These are phyloP conservation scores for Fraxinus angustifolia DNA, from an alignment of 305 asterid genomes.

Conservation along the genomic window DNA sequence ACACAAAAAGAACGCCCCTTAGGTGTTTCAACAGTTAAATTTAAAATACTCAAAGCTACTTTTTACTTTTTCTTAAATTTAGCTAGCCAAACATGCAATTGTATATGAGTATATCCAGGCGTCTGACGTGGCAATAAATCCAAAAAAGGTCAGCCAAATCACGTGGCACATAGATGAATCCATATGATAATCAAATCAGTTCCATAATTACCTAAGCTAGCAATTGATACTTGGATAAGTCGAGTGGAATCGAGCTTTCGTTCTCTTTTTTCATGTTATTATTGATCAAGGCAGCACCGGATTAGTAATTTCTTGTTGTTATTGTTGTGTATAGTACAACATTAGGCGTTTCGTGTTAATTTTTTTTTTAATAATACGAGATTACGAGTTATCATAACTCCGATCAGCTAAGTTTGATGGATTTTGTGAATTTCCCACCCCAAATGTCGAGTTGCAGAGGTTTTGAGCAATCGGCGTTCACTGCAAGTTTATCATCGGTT, in stretches of 20 bases:
- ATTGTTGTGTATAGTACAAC: background rate
- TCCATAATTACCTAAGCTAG: background rate
- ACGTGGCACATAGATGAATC: constrained; percentile 25
- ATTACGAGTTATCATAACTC: background rate
- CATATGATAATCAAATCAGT: background rate
- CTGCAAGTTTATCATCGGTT: constrained; percentile 16
- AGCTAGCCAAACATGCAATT: background rate
- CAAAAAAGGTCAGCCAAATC: constrained; percentile 23
- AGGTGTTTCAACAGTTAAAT: too few relatives aligned
- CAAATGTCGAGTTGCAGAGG: constrained; percentile 47
- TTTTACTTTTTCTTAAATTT: background rate
- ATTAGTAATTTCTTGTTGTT: background rate
- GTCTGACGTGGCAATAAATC: constrained; percentile 29
- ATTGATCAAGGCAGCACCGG: background rate
- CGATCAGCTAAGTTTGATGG: background rate
- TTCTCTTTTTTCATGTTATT: background rate
- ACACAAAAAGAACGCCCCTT: too few relatives aligned
- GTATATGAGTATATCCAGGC: background rate
- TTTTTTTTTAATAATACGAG: background rate
- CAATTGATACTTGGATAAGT: background rate
- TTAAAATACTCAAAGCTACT: background rate
- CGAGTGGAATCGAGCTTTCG: background rate
- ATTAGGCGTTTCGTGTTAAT: background rate
- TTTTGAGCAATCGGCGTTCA: constrained; percentile 30
- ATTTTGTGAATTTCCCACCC: background rate